Conservation (phyloP, 441 rosid genomes). For the Arabidopsis lyrata region DNA sequence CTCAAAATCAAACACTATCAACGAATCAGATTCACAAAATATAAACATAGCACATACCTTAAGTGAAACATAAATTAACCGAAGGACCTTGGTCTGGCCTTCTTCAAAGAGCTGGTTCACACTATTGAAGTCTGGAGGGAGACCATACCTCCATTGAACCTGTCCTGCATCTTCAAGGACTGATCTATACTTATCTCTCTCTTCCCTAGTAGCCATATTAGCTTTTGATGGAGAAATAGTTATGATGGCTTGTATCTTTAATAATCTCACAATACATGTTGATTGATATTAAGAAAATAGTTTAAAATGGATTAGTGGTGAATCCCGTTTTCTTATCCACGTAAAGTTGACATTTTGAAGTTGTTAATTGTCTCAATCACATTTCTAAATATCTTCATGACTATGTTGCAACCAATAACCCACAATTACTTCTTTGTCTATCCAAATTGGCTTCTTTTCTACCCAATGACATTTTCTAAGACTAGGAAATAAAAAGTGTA, state of each 20-base stretch:
- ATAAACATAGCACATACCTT: not conserved
- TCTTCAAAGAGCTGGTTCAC: slow-evolving; percentile 79
- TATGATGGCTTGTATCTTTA: slow-evolving; percentile 15
- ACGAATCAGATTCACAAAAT: not conserved
- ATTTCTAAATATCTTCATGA: slow-evolving; percentile 1
- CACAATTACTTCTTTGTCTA: not conserved
- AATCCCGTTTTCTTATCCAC: not conserved
- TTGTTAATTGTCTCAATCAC: slow-evolving; percentile 44
- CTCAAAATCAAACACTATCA: not conserved
- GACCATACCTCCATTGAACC: slow-evolving; percentile 70
- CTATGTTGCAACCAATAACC: slow-evolving; percentile 28
- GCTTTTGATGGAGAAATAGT: slow-evolving; percentile 27
- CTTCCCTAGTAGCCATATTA: slow-evolving; percentile 41
- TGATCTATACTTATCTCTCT: slow-evolving; percentile 58
- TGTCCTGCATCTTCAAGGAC: slow-evolving; percentile 48
- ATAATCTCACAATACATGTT: slow-evolving; percentile 27
- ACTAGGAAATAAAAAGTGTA: not conserved
- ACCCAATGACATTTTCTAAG: not conserved
- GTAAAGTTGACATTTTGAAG: slow-evolving; percentile 28
- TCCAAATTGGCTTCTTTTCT: not conserved
- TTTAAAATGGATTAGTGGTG: not conserved
- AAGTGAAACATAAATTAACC: slow-evolving; percentile 10
- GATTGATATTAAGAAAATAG: not conserved
- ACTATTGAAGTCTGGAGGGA: slow-evolving; percentile 60
- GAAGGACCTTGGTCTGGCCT: slow-evolving; percentile 59